Evolutionary conservation across 345 rosid genomes (phyloP), one percentile per base, ranked within the genome.

Genomic region (Arabis alpina): DNA sequence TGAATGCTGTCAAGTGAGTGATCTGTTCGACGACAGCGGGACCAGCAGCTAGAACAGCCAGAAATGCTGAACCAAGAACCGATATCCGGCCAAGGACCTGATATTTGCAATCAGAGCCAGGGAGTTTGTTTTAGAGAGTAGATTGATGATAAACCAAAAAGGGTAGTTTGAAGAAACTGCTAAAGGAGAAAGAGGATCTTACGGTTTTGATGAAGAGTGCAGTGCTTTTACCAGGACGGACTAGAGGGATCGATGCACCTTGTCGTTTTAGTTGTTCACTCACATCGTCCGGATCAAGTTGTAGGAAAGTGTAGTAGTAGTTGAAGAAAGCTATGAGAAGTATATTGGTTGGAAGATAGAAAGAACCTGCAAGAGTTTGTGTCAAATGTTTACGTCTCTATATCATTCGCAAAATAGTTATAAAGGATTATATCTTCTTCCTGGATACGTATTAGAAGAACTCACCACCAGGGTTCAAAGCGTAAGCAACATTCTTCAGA

Each of bases 231-330:
- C 99, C 97, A 10, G 93, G 97, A 16, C 93, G 85, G 74, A 94
- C 99, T 30, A 88, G 82, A 30, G 97, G 99, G 68, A 94, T 91
- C 1, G 96, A 94, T 5, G 93, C 99, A 63, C 99, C 96, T 82
- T 94, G 99, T 30, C 97, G 88, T 77, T 94, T 94, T 78, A 94
- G 61, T 70, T 94, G 99, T 75, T 94, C 97, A n/a, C 99, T 94
- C 56, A 94, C 93, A 79, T 94, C 96, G 67, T 94, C 97, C 39
- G 96, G 99, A 76, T 88, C 99, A 84, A 91, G 79, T 83, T 94
- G 99, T 39, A 94, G 85, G 83, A 94, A 94, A 49, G 99, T 89
- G 81, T 94, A 91, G 82, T 89, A 94, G 81, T 94, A 91, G 85
- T 91, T 94, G 86, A 94, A 94, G 88, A 94, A 94, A 72, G 97